Percentiles rank a stretch among this genome's conserved stretches.
Evolutionary conservation across 805 yeast genomes (phyloP).

Genomic region (Yamadazyma philogaea): DNA sequence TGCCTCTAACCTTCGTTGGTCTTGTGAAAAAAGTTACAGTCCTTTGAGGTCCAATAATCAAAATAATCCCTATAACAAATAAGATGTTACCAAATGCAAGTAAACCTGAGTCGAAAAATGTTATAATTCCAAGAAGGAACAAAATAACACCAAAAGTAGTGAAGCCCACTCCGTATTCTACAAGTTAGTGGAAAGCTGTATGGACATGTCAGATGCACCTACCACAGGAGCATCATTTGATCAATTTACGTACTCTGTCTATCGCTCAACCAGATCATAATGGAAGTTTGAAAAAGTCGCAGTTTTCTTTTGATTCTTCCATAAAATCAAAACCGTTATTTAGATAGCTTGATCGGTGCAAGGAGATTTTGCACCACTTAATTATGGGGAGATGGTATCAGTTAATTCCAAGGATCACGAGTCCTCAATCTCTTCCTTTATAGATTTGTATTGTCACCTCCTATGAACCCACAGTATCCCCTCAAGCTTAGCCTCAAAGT

Average conservation of each 20-base stretch:
- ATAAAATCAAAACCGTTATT: too few species aligned
- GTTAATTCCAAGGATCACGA: slow-evolving; percentile 2
- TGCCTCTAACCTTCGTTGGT: slow-evolving; percentile 82
- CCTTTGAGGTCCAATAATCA: slow-evolving; percentile 85
- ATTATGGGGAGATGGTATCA: slow-evolving; percentile 44
- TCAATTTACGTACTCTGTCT: slow-evolving; percentile 56
- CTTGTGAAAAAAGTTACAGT: slow-evolving; percentile 81
- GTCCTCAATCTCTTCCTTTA: neutral
- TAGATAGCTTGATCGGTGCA: neutral
- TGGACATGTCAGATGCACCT: neutral
- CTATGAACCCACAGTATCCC: slow-evolving; percentile 4
- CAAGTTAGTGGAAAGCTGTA: slow-evolving; percentile 19
- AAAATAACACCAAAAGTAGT: slow-evolving; percentile 81
- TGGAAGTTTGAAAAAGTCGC: neutral
- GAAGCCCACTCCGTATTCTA: slow-evolving; percentile 89
- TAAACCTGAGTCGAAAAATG: slow-evolving; percentile 85
- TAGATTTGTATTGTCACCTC: neutral
- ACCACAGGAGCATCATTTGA: neutral
- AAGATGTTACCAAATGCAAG: slow-evolving; percentile 85
- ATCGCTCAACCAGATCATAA: slow-evolving; percentile 74
- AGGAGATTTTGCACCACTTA: slow-evolving; percentile 35
- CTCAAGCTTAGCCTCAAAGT: slow-evolving; percentile 10
- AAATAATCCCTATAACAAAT: slow-evolving; percentile 74
- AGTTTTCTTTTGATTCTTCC: neutral
- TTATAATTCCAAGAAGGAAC: slow-evolving; percentile 75